Base-by-base conservation (phyloP, 192 early-diverging fungal species). In the Phlyctochytrium bullatum region DNA sequence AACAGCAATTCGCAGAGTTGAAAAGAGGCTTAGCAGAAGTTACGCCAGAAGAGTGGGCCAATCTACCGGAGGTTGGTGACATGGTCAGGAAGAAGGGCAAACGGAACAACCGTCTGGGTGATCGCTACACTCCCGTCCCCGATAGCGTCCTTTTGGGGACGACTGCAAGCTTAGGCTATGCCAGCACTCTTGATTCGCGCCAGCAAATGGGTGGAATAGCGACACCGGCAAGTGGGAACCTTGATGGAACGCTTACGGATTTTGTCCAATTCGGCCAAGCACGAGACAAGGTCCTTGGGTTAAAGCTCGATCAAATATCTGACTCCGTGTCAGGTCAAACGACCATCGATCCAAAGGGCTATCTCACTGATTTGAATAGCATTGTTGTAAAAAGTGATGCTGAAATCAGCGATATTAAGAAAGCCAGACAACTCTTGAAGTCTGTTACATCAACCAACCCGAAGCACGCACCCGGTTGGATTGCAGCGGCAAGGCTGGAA, bases 381-480 rank as follows among this genome's bases (percentile, higher is more conserved):
- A 80, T 94, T 1, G 87, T 87, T 0, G 83, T 91, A 29, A 92
- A 90, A 62, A 90, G 80, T 50, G 90, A 88, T 10, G 88, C 93
- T 0, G 93, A 95, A 76, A 86, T 88, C 52, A 83, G 80, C 59
- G 95, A 98, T 76, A 86, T 96, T 54, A 93, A 93, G 69, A 90
- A 94, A 51, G 95, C 96, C 0, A 85, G 97, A 2, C 79, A 88
- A 47, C 80, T 99, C 33, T 81, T 98, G 10, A 86, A 86, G 47
- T 97, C 95, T 0, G 92, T 99, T 34, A 97, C 90, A 31, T 85
- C 84, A 12, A 91, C 97, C 1, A 98, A 97, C 75, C 95, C 95
- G 10, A 94, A 94, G 66, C 92, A 97, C 63, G 95, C 94, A 2
- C 91, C 96, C 23, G 97, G 94, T 40, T 99, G 97, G 97, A 97